Evolutionary conservation across 2,329 filamentous ascomycete species (phyloP), one percentile per base, ranked within the genome.

Genomic region (Venturiaceae sp.): DNA sequence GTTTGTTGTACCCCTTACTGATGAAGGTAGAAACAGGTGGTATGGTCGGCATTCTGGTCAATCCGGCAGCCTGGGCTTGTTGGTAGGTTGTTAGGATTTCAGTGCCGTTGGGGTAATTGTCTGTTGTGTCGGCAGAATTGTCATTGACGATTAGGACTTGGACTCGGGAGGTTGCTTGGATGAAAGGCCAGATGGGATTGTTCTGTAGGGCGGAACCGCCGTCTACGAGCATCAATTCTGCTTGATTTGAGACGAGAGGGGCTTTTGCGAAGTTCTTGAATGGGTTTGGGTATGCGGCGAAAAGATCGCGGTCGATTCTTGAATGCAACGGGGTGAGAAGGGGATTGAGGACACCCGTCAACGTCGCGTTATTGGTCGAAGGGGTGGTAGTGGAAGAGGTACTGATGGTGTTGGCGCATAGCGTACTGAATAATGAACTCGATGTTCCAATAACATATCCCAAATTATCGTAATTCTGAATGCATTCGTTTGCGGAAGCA

Each of bases 121-220:
- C 72, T 52, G 72, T 67, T 0, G 81, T 85, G 70, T 87, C 84
- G 64, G 82, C 83, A 5, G 78, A 81, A 56, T 83, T 83, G 72
- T 87, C 85, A 66, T 83, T 77, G 53, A 83, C 83, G 68, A 87
- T 78, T 66, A 87, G 77, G 56, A 87, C 80, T 66, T 85, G 82
- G 61, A 87, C 75, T 59, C 72, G 68, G 57, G 83, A 79, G 6
- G 73, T 63, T 55, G 73, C 71, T 58, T 80, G 76, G 63, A 81
- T 70, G 41, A 82, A 72, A 0, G 79, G 79, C 69, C 74, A 76
- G 59, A 81, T 72, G 0, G 79, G 80, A 60, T 78, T 74, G 67
- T 80, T 80, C 63, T 81, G 77, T 33, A 73, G 67, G 60, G 75
- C 73, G 58, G 73, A 9, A 2, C 79, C 79, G 60, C 79, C 79